phyloP scores from a whole-genome alignment of 768 basidiomycete species.

The Boletus subcaerulescens region DNA sequence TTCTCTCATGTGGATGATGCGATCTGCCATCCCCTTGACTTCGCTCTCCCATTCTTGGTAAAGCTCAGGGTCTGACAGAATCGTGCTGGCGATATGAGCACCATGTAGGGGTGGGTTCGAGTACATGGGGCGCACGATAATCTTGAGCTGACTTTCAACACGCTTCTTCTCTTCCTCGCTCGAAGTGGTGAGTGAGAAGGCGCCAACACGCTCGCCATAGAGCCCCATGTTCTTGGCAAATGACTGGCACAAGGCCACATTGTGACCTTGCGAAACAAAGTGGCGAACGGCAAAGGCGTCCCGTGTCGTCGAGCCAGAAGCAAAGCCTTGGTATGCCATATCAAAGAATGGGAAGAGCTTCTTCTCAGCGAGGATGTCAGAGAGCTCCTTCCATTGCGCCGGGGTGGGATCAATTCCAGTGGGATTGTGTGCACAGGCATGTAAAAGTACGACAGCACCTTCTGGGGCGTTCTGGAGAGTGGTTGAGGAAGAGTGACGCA shows the following conservation, averaged over 20 bases:
- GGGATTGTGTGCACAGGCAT: slow-evolving; percentile 99
- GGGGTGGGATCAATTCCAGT: slow-evolving; percentile 94
- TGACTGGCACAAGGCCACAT: slow-evolving; percentile 87
- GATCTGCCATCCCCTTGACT: slow-evolving; percentile 93
- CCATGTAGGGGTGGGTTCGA: slow-evolving; percentile 96
- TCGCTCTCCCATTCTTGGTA: slow-evolving; percentile 88
- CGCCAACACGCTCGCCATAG: slow-evolving; percentile 98
- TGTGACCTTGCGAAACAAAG: slow-evolving; percentile 89
- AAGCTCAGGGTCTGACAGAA: slow-evolving; percentile 70
- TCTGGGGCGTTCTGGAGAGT: slow-evolving; percentile 59
- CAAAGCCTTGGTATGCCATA: slow-evolving; percentile 99
- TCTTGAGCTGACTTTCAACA: slow-evolving; percentile 93
- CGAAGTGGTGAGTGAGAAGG: slow-evolving; percentile 78
- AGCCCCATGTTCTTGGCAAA: slow-evolving; percentile 99
- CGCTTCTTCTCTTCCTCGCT: slow-evolving; percentile 77
- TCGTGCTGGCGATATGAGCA: slow-evolving; percentile 81
- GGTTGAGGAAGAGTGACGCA: slow-evolving; percentile 11
- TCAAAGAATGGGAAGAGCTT: slow-evolving; percentile 98
- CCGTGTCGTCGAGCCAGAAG: slow-evolving; percentile 84
- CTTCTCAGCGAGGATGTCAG: slow-evolving; percentile 82
- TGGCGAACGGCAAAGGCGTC: slow-evolving; percentile 96
- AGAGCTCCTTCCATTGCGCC: slow-evolving; percentile 90
- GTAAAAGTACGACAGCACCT: slow-evolving; percentile 81
- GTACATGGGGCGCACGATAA: slow-evolving; percentile 93
- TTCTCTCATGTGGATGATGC: slow-evolving; percentile 92